A percentile compares a stretch with the other conserved stretches of the same genome.
Conservation (phyloP, 129 eudicot genomes). For the Gnaphalium uliginosum region DNA sequence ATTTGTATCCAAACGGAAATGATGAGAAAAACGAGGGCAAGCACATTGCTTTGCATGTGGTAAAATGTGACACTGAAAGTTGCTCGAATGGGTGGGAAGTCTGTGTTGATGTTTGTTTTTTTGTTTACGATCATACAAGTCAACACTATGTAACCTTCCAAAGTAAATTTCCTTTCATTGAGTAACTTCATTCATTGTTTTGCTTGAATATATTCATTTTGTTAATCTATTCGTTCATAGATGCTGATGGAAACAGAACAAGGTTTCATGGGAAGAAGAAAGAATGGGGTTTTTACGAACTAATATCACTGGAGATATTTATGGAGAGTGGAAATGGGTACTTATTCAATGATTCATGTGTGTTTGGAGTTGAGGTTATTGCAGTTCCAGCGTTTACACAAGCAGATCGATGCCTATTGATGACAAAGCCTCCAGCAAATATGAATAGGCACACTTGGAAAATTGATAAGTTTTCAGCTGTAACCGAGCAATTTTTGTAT, state of each 20-base stretch:
- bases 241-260: slow-evolving; percentile 21
- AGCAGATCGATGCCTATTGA: slow-evolving; percentile 4
- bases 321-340: slow-evolving; percentile 20
- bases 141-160: slow-evolving; percentile 17
- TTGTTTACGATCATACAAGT: slow-evolving; percentile 18
- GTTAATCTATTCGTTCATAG: slow-evolving; percentile 2
- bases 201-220: neutral
- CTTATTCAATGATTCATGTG: slow-evolving; percentile 14
- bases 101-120: slow-evolving; percentile 17
- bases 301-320: neutral
- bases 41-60: slow-evolving; percentile 10
- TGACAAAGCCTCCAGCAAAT: slow-evolving; percentile 5
- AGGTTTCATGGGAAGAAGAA: slow-evolving; percentile 13
- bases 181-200: neutral
- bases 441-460: slow-evolving; percentile 18
- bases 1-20: slow-evolving; percentile 6
- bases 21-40: neutral
- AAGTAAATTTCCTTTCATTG: slow-evolving; percentile 1
- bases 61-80: slow-evolving; percentile 7
- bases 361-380: slow-evolving; percentile 31
- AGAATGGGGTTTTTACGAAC: slow-evolving; percentile 28
- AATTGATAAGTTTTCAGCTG: slow-evolving; percentile 5
- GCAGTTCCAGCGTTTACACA: neutral
- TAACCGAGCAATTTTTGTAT: neutral
- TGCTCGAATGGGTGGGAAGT: slow-evolving; percentile 8